These are phyloP conservation scores for Staphylotrichum longicolle DNA, from an alignment of 495 filamentous ascomycete genomes.

Conservation along the genomic window DNA sequence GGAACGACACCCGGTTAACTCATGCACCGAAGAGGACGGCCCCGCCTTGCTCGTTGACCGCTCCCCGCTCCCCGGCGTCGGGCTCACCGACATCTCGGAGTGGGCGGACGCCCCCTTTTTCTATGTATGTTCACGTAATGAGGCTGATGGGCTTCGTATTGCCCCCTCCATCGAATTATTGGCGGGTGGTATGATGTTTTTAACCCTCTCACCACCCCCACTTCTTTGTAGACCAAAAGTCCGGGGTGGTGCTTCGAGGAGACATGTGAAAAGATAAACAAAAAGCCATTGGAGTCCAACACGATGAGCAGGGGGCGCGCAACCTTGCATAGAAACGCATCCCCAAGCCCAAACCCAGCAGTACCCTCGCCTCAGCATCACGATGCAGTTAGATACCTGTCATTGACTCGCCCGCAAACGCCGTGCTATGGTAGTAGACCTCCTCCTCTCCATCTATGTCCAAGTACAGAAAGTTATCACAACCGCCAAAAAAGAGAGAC, in stretches of 20 bases:
- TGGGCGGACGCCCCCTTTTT: neutral
- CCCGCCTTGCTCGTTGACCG: neutral
- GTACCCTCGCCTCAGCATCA: neutral
- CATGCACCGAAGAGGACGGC: neutral
- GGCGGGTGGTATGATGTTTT: no score
- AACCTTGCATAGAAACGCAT: neutral
- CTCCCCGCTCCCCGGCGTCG: neutral
- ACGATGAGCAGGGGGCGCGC: no score
- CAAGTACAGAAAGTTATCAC: neutral
- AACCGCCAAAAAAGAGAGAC: slow-evolving; percentile 1
- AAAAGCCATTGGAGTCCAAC: no score
- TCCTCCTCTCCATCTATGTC: slow-evolving; percentile 6
- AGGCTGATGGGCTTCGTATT: no score
- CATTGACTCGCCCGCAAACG: slow-evolving; percentile 24
- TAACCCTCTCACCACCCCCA: no score
- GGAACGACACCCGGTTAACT: no score
- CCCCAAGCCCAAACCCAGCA: neutral
- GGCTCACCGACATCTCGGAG: slow-evolving; percentile 4
- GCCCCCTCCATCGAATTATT: no score
- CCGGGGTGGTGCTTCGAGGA: no score
- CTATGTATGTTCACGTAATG: no score
- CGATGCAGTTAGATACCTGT: neutral
- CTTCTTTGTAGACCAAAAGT: no score
- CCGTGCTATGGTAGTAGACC: slow-evolving; percentile 30
- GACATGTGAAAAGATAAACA: no score